Conservation (phyloP, 2,329 filamentous ascomycete genomes). For the Tolypocladium tropicale region DNA sequence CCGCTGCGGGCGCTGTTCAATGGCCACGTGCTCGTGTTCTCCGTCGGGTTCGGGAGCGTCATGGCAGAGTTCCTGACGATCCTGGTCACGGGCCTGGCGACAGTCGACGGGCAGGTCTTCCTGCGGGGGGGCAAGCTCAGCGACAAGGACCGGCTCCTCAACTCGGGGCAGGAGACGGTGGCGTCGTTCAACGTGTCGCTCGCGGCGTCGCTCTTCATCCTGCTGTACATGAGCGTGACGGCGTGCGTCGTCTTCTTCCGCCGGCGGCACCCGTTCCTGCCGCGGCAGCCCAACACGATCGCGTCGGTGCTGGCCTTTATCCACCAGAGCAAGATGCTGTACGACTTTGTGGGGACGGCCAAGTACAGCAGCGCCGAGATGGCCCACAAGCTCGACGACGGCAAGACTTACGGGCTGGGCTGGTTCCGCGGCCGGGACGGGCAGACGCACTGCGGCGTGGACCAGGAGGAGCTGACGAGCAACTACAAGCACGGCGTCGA, state of each 20-base stretch:
- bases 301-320: constrained; percentile 67
- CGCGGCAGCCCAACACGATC: constrained; percentile 70
- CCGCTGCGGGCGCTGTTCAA: constrained; percentile 53
- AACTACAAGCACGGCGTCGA: constrained; percentile 55
- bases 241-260: constrained; percentile 49
- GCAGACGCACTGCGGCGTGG: constrained; percentile 64
- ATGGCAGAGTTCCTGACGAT: constrained; percentile 66
- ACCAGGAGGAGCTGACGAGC: constrained; percentile 61
- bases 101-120: constrained; percentile 54
- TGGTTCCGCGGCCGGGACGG: constrained; percentile 69
- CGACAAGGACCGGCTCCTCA: constrained; percentile 18
- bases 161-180: constrained; percentile 48
- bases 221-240: constrained; percentile 53
- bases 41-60: constrained; percentile 61
- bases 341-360: constrained; percentile 62
- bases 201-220: constrained; percentile 48
- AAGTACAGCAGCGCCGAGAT: constrained; percentile 51
- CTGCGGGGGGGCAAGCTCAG: constrained; percentile 18
- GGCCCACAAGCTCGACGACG: constrained; percentile 45
- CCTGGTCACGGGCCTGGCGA: constrained; percentile 54
- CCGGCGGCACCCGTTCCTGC: constrained; percentile 60
- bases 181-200: constrained; percentile 59
- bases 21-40: constrained; percentile 52
- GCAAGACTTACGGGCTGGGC: constrained; percentile 62
- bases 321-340: constrained; percentile 71